Evolutionary conservation across 768 basidiomycete genomes (phyloP), one percentile per base, ranked within the genome.

Genomic region (Imleria badia): DNA sequence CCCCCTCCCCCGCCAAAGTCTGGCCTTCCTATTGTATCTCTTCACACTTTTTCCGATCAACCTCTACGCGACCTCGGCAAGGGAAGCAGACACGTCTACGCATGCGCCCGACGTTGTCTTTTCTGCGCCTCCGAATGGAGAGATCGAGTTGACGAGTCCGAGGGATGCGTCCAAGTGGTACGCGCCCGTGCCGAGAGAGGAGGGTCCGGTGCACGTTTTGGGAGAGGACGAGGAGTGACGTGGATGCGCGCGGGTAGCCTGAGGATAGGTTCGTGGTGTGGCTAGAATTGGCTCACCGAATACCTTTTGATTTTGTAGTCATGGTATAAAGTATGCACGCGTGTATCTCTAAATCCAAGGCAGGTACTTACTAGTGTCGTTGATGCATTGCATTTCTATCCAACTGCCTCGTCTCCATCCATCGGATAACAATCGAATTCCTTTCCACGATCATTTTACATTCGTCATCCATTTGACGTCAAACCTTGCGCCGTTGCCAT

Each of bases 11-110:
- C 26, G 3, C 19, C 29, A 11, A 31, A 76, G 66, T 19, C 10
- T 87, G 44, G 83, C 90, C 0, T 94, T 95, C 76, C 56, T 90
- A 35, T 64, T 94, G 26, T 94, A 95, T 70, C 76, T 86, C 8
- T 79, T 89, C 62, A 83, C 87, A 45, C 75, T 87, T 26, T 78
- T 81, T 63, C 79, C 94, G 47, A 77, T 93, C 61, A 79, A 86
- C 59, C 73, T 92, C 2, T 92, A 87, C 66, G 61, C 78, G 7
- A 83, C 79, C 0, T 82, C 81, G 15, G 86, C 86, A 3, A 79
- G 78, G 29, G 85, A 87, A 55, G 81, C 81, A 2, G 55, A 66
- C n/a, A 31, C 48, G 17, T 49, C 59, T 4, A 53, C 45, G 33
- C 47, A 46, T 7, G 6, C 33, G 0, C 29, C 29, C 3, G 54